phyloP scores from a whole-genome alignment of 139 green algal genomes.

The Micractinium conductrix region DNA sequence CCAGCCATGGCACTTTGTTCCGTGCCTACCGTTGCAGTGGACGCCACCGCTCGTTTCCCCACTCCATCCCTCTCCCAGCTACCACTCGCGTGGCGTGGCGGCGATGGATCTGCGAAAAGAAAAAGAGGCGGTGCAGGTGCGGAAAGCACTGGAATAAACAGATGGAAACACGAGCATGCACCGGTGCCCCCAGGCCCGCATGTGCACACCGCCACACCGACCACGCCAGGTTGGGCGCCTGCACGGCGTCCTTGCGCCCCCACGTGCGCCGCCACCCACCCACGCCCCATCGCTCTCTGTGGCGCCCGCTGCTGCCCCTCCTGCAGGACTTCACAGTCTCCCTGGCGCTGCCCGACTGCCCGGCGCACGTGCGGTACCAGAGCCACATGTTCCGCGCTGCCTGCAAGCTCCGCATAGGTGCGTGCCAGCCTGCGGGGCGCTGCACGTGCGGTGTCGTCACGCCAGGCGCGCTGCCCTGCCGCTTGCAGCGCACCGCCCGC shows the following conservation, averaged over 20 bases:
- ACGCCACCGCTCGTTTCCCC: no score
- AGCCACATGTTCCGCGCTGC: background rate
- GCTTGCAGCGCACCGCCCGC: no score
- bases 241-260: background rate
- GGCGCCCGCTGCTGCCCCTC: background rate
- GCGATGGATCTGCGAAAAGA: background rate
- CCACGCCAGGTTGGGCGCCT: background rate
- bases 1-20: no score
- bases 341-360: slow-evolving; percentile 7
- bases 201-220: background rate
- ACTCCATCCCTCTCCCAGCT: background rate
- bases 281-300: background rate
- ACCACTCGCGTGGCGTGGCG: background rate
- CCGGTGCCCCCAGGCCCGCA: no score
- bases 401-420: background rate
- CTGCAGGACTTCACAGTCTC: slow-evolving; percentile 28
- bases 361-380: background rate
- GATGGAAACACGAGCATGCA: background rate
- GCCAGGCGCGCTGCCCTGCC: no score
- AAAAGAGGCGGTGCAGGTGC: slow-evolving; percentile 8
- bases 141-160: no score
- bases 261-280: background rate
- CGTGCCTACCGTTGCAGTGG: no score
- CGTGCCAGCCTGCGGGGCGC: background rate
- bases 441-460: no score